These are phyloP conservation scores for Backusella liffmaniae DNA, from an alignment of 192 early-diverging fungal species.

Conservation along the genomic window DNA sequence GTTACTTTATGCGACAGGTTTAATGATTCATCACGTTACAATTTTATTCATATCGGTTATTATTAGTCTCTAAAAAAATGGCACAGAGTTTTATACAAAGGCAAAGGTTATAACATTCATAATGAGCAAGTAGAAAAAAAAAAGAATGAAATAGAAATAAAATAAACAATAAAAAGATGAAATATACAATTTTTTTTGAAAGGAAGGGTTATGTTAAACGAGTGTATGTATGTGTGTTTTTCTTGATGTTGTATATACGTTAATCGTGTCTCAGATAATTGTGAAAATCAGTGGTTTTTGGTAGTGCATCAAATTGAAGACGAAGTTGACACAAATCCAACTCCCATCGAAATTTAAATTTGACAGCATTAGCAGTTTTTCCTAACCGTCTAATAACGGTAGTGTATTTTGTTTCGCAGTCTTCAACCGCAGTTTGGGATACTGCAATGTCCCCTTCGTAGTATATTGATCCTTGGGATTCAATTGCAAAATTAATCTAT, in stretches of 20 bases:
- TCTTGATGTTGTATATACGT: not conserved
- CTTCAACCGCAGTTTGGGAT: constrained; percentile 6
- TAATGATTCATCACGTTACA: too few relatives aligned
- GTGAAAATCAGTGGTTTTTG: not conserved
- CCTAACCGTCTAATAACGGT: not conserved
- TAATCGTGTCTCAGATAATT: not conserved
- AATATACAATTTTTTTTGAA: not conserved
- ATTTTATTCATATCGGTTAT: not conserved
- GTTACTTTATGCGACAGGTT: not conserved
- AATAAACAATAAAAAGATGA: not conserved
- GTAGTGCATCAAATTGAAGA: not conserved
- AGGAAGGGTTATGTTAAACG: not conserved
- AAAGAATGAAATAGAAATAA: not conserved
- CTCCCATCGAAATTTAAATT: constrained; percentile 4
- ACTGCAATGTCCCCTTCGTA: constrained; percentile 3
- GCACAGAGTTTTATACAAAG: not conserved
- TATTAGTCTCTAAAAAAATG: not conserved
- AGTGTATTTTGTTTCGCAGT: not conserved
- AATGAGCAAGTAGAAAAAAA: not conserved
- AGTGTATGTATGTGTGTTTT: too few relatives aligned
- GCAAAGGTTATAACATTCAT: not conserved
- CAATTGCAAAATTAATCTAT: constrained; percentile 17
- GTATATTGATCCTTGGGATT: constrained; percentile 26
- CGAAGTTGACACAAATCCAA: not conserved
- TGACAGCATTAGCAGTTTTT: not conserved